Percentiles rank a stretch among this genome's conserved stretches.
phyloP scores from a whole-genome alignment of 2,329 filamentous ascomycete species.

The Endothia cerciana region DNA sequence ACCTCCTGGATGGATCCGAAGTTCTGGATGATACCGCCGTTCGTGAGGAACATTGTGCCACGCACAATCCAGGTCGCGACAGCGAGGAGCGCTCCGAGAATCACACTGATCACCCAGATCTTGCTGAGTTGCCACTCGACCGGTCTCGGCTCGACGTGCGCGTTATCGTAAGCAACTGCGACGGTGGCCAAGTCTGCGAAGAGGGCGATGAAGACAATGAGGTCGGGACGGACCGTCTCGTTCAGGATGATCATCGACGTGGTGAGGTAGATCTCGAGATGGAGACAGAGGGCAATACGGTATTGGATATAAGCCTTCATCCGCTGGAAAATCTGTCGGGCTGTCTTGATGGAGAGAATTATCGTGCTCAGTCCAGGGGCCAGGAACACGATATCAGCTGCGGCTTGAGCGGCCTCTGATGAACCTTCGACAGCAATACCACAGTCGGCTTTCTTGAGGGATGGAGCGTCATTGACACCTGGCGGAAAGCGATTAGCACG shows the following conservation, averaged over 20 bases:
- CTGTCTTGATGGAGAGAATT: slow-evolving; percentile 73
- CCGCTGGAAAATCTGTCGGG: slow-evolving; percentile 76
- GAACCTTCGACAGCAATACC: slow-evolving; percentile 75
- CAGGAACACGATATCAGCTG: slow-evolving; percentile 75
- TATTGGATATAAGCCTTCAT: slow-evolving; percentile 81
- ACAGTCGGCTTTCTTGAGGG: slow-evolving; percentile 74
- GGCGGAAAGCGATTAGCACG: neutral
- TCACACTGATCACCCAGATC: slow-evolving; percentile 76
- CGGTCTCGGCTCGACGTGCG: slow-evolving; percentile 73
- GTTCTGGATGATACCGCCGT: slow-evolving; percentile 75
- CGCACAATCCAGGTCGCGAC: slow-evolving; percentile 74
- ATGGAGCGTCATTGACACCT: slow-evolving; percentile 73
- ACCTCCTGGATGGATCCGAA: slow-evolving; percentile 76
- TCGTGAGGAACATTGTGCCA: slow-evolving; percentile 68
- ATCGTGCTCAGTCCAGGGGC: slow-evolving; percentile 73
- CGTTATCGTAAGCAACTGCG: slow-evolving; percentile 79
- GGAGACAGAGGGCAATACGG: slow-evolving; percentile 74
- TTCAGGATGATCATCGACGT: slow-evolving; percentile 81
- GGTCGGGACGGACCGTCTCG: slow-evolving; percentile 72
- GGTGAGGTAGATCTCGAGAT: slow-evolving; percentile 76
- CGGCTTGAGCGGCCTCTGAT: slow-evolving; percentile 72
- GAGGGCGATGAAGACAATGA: slow-evolving; percentile 78
- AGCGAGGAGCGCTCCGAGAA: slow-evolving; percentile 70
- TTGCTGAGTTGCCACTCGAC: slow-evolving; percentile 83
- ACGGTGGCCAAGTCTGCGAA: slow-evolving; percentile 82